Evolutionary conservation across 108 stramenopile genomes (phyloP).

Genomic region (Halocafeteria seosinensis): DNA sequence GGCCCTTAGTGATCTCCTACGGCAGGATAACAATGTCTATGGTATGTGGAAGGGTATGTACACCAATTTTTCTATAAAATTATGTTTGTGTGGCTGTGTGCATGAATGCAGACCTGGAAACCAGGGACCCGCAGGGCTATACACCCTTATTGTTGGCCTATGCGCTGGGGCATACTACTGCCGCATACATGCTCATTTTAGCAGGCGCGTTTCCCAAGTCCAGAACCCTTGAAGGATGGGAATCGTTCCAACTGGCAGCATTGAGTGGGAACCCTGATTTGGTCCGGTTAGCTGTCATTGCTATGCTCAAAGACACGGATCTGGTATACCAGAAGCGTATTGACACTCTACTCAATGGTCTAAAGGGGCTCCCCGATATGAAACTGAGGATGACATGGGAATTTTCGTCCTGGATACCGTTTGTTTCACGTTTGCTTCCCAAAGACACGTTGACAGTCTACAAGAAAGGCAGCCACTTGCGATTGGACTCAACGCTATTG

Average conservation of each 20-base stretch:
- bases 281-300: not conserved
- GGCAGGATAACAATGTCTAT: too few relatives aligned
- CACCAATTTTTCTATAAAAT: too few relatives aligned
- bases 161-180: not conserved
- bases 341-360: not conserved
- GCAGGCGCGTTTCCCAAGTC: not conserved
- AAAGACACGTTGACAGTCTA: not conserved
- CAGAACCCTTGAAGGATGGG: not conserved
- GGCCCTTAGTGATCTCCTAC: not conserved
- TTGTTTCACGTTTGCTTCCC: not conserved
- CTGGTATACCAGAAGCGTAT: not conserved
- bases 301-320: not conserved
- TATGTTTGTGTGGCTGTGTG: too few relatives aligned
- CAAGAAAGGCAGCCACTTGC: not conserved
- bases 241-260: not conserved
- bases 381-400: not conserved
- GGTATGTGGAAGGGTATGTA: too few relatives aligned
- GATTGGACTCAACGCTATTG: not conserved
- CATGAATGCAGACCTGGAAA: constrained; percentile 3
- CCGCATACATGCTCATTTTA: not conserved
- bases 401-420: not conserved
- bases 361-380: not conserved
- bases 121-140: not conserved
- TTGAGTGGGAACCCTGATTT: not conserved
- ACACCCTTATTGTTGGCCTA: not conserved